A percentile compares a stretch with the other conserved stretches of the same genome.
phyloP scores from a whole-genome alignment of 257 asterid genomes.

The Cordia subcordata region DNA sequence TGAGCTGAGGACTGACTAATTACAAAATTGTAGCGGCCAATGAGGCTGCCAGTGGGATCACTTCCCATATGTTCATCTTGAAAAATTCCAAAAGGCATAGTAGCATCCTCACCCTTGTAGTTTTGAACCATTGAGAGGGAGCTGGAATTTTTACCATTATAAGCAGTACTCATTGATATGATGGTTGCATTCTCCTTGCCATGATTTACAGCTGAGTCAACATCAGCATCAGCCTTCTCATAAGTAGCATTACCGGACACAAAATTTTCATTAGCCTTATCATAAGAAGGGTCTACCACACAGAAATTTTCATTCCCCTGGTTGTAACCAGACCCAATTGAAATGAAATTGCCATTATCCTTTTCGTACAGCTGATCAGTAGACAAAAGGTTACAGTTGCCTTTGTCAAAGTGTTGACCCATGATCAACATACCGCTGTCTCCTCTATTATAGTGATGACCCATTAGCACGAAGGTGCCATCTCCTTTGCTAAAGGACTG shows the following conservation, averaged over 20 bases:
- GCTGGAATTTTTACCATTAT: slow-evolving; percentile 34
- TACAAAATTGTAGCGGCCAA: slow-evolving; percentile 31
- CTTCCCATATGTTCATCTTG: slow-evolving; percentile 20
- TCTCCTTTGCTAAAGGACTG: slow-evolving; percentile 31
- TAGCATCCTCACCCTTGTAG: slow-evolving; percentile 35
- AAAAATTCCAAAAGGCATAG: slow-evolving; percentile 39
- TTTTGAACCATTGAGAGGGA: slow-evolving; percentile 36
- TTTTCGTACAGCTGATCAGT: slow-evolving; percentile 28
- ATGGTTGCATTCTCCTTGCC: slow-evolving; percentile 30
- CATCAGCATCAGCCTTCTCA: slow-evolving; percentile 28
- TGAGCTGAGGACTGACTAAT: slow-evolving; percentile 38
- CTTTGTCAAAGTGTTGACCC: slow-evolving; percentile 34
- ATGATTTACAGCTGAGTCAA: slow-evolving; percentile 13
- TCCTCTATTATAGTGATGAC: slow-evolving; percentile 30
- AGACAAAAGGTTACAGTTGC: slow-evolving; percentile 23
- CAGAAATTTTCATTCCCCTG: slow-evolving; percentile 35
- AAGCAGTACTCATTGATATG: slow-evolving; percentile 24
- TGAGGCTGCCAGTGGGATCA: slow-evolving; percentile 31
- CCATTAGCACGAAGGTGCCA: slow-evolving; percentile 29
- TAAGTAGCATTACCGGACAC: slow-evolving; percentile 23
- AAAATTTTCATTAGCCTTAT: slow-evolving; percentile 28
- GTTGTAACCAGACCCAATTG: slow-evolving; percentile 28
- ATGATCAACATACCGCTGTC: slow-evolving; percentile 26
- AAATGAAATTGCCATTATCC: slow-evolving; percentile 26
- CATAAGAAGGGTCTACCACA: slow-evolving; percentile 29